Percentiles rank a stretch among this genome's conserved stretches.
These are phyloP conservation scores for Cyberlindnera xishuangbannaensis DNA, from an alignment of 805 yeast species.

Conservation along the genomic window DNA sequence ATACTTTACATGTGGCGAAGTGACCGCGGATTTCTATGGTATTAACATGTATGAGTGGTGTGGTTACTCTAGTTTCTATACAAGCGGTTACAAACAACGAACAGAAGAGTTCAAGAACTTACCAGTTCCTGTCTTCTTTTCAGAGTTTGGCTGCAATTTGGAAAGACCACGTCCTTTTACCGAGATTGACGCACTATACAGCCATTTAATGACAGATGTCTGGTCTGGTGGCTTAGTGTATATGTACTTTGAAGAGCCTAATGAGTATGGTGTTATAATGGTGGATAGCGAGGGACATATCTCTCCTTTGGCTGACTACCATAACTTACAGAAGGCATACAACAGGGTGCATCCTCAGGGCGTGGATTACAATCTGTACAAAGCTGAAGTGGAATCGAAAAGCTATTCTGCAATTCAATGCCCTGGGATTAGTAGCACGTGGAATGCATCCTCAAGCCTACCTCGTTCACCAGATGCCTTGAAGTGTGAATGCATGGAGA, in stretches of 20 bases:
- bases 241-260: conserved; percentile 76
- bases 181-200: conserved; percentile 61
- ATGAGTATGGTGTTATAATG: conserved; percentile 66
- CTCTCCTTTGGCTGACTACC: conserved; percentile 53
- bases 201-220: conserved; percentile 62
- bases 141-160: conserved; percentile 75
- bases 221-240: conserved; percentile 88
- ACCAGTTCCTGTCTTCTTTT: conserved; percentile 71
- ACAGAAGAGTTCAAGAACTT: conserved; percentile 57
- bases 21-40: conserved; percentile 69
- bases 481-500: conserved; percentile 56
- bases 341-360: conserved; percentile 41
- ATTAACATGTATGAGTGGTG: conserved; percentile 90
- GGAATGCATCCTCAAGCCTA: conserved; percentile 56
- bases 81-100: conserved; percentile 62
- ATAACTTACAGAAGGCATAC: conserved; percentile 49
- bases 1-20: conserved; percentile 78
- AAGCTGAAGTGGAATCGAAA: conserved; percentile 22
- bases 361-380: conserved; percentile 27
- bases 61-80: conserved; percentile 54
- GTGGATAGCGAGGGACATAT: conserved; percentile 36
- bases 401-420: conserved; percentile 29
- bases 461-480: conserved; percentile 66
- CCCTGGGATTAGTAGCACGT: conserved; percentile 43
- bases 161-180: conserved; percentile 65